Base-by-base conservation (phyloP, 129 eudicot species). In the Ambrosia trifida region DNA sequence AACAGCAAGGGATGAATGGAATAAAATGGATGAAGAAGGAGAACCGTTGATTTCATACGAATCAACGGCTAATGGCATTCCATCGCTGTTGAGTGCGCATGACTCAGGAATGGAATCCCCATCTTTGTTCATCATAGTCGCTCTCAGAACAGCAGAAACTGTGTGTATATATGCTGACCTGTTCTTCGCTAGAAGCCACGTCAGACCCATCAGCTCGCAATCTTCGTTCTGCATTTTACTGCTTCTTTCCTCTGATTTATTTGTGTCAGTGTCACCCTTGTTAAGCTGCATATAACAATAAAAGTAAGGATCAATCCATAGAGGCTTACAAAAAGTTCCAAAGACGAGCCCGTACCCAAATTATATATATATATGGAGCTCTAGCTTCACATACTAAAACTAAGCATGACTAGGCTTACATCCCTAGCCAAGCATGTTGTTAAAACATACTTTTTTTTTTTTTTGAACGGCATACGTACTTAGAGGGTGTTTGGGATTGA, bases 131-230 rank as follows among this genome's bases (percentile, higher is more conserved):
- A 73, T 82, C 98, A 94, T 94, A 49, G 85, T 79, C 57, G 96
- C 97, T 60, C 98, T 70, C 2, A 94, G 79, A 52, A 94, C 96
- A 4, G 87, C 83, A 4, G 97, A 87, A 32, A 94, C 98, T 0
- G 97, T 89, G 59, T 83, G 84, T 57, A 94, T 87, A 72, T 94
- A 94, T 38, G 90, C 85, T 35, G 91, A 74, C 75, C 89, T 75
- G 81, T 94, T 83, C 83, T 87, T 89, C 60, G 89, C 80, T 14
- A 94, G 97, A 50, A 94, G 97, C 98, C 98, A 94, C 38, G 96
- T 94, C 12, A 89, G 68, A 30, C 98, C 97, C 98, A 94, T 94
- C 30, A 89, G 75, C 72, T 89, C 85, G 58, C 98, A 94, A 59
- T 89, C 98, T 43, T 73, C 83, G 46, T 67, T 82, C 11, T 79